phyloP scores from a whole-genome alignment of 257 asterid species.

The Capsicum chinense region DNA sequence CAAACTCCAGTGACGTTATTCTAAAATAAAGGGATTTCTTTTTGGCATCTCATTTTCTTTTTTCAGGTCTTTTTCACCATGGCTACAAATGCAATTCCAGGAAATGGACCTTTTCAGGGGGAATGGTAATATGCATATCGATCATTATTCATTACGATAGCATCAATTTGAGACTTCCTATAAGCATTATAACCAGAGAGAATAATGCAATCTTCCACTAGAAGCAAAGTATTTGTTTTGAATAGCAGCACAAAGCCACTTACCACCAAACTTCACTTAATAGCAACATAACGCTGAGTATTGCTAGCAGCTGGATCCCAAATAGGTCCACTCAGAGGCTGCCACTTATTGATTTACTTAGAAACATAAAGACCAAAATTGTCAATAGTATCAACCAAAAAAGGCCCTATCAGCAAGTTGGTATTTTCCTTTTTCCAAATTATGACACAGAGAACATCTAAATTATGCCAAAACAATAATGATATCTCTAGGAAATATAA shows the following conservation, averaged over 20 bases:
- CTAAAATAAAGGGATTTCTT: no score
- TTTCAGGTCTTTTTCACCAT: no score
- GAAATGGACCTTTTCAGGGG: conserved; percentile 5
- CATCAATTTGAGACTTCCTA: neutral
- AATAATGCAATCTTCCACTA: conserved; percentile 19
- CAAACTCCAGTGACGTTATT: no score
- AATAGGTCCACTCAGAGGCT: conserved; percentile 23
- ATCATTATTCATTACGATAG: neutral
- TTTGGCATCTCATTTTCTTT: no score
- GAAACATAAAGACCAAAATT: neutral
- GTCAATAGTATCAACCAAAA: neutral
- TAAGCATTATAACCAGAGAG: neutral
- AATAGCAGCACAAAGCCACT: conserved; percentile 33
- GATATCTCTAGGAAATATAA: conserved; percentile 15
- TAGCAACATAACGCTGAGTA: conserved; percentile 28
- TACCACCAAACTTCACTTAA: conserved; percentile 33
- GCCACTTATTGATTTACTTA: conserved; percentile 26
- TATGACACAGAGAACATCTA: neutral
- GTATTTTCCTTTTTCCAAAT: neutral
- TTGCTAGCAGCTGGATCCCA: conserved; percentile 33
- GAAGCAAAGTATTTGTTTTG: neutral
- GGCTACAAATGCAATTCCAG: neutral
- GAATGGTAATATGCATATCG: neutral
- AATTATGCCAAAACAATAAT: neutral
- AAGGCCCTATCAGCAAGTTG: neutral